Percentiles rank a stretch among this genome's conserved stretches.
These are phyloP conservation scores for Immersiporthe knoxdaviesiana DNA, from an alignment of 2,329 filamentous ascomycete genomes.

Conservation along the genomic window DNA sequence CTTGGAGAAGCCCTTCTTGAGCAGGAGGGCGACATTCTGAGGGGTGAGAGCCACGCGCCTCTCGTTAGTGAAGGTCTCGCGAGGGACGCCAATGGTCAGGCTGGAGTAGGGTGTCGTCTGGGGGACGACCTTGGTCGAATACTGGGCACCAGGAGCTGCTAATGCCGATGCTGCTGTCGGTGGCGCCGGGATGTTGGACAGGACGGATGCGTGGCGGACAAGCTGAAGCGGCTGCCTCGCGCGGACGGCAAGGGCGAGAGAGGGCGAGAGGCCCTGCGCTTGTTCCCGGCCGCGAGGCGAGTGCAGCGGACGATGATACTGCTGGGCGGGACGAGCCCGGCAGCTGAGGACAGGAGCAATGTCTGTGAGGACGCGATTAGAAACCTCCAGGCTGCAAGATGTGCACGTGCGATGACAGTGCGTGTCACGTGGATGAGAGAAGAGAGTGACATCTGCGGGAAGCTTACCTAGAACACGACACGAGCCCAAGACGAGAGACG, in stretches of 20 bases:
- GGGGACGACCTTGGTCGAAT: conserved; percentile 47
- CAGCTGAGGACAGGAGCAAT: conserved; percentile 13
- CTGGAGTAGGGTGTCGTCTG: conserved; percentile 67
- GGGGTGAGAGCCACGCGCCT: conserved; percentile 84
- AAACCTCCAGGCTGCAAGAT: not conserved
- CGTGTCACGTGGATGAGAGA: no score
- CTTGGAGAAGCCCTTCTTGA: conserved; percentile 82
- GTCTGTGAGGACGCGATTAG: conserved; percentile 19
- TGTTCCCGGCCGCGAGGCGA: conserved; percentile 38
- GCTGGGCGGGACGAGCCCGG: conserved; percentile 17
- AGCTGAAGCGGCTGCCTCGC: conserved; percentile 42
- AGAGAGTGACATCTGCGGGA: not conserved
- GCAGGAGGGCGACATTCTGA: conserved; percentile 76
- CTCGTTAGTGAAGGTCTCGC: conserved; percentile 78
- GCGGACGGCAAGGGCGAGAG: conserved; percentile 34
- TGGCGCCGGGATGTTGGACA: conserved; percentile 34
- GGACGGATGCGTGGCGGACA: conserved; percentile 45
- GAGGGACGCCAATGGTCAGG: conserved; percentile 77
- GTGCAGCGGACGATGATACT: conserved; percentile 44
- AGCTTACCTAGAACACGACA: conserved; percentile 31
- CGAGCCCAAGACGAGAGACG: conserved; percentile 29
- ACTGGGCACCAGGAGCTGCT: conserved; percentile 34
- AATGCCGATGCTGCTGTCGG: conserved; percentile 14
- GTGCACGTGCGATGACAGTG: no score
- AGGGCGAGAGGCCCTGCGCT: conserved; percentile 24